Percentiles rank a stretch among this genome's conserved stretches.
Conservation (phyloP, 2,329 filamentous ascomycete species). For the Cladosporium cucumerinum region DNA sequence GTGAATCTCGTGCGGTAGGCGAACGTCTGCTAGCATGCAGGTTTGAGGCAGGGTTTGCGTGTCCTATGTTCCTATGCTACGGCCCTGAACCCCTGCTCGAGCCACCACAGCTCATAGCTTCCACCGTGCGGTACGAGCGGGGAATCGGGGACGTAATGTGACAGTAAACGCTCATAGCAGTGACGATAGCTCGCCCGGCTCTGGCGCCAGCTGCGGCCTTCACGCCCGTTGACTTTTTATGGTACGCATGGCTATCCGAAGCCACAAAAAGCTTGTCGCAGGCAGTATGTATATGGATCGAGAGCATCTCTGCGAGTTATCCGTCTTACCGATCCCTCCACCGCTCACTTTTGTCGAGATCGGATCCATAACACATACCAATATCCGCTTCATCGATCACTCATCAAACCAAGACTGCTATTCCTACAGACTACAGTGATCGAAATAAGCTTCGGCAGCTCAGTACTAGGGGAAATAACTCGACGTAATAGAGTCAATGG, state of each 20-base stretch:
- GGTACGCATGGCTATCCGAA: neutral
- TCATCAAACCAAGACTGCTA: neutral
- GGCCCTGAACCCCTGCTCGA: neutral
- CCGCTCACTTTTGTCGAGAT: neutral
- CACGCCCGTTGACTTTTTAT: neutral
- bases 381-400: neutral
- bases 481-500: constrained; percentile 44
- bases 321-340: neutral
- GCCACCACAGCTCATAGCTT: constrained; percentile 3
- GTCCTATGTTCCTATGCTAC: neutral
- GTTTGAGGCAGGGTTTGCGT: neutral
- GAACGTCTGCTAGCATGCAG: neutral
- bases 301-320: neutral
- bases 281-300: constrained; percentile 1
- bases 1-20: neutral
- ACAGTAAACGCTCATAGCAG: neutral
- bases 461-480: neutral
- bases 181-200: neutral
- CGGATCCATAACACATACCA: neutral
- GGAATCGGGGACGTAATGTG: neutral
- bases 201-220: constrained; percentile 1
- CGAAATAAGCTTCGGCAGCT: neutral
- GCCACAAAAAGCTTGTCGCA: constrained; percentile 7
- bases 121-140: constrained; percentile 13
- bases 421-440: neutral